Conservation (phyloP, 257 asterid species). For the Handroanthus guayacan region DNA sequence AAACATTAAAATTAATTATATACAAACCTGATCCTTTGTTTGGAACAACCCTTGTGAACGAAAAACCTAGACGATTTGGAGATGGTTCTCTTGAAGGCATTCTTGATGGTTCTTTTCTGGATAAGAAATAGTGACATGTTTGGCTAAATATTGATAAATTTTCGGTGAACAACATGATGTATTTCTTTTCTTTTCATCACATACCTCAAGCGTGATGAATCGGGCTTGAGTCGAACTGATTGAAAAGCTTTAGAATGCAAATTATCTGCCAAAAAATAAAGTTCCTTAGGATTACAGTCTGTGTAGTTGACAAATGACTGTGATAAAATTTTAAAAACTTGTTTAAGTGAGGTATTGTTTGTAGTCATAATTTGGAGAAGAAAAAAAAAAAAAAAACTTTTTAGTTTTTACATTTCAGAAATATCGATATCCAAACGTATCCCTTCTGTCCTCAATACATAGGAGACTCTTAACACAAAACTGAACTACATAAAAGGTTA, state of each 20-base stretch:
- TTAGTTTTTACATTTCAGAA: no score
- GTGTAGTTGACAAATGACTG: no score
- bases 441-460: no score
- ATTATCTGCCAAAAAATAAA: slow-evolving; percentile 33
- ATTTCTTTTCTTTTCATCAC: background rate
- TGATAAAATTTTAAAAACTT: no score
- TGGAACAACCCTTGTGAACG: slow-evolving; percentile 52
- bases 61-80: slow-evolving; percentile 48
- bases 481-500: no score
- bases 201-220: slow-evolving; percentile 44
- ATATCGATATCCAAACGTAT: no score
- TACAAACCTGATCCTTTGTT: slow-evolving; percentile 56
- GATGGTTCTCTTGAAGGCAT: slow-evolving; percentile 44
- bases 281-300: no score
- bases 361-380: no score
- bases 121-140: background rate
- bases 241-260: slow-evolving; percentile 40
- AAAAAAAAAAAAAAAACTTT: no score
- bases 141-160: background rate
- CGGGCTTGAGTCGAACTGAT: slow-evolving; percentile 36
- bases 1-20: background rate
- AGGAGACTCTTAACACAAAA: no score
- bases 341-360: no score
- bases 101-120: slow-evolving; percentile 51
- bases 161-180: background rate